phyloP scores from a whole-genome alignment of 768 basidiomycete genomes.

The Fibroporia radiculosa region DNA sequence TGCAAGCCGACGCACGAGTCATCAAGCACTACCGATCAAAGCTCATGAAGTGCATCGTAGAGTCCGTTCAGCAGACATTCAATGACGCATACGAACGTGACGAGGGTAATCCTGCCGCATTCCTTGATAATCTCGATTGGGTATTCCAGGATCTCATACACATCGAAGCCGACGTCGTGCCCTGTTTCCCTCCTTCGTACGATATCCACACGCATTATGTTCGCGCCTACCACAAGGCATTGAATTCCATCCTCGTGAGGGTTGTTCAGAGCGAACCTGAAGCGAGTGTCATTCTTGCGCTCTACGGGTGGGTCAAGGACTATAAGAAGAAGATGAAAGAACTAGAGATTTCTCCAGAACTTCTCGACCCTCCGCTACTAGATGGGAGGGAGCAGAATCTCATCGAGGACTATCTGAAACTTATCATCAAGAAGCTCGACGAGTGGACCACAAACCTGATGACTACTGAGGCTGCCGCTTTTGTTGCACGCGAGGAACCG shows the following conservation, averaged over 20 bases:
- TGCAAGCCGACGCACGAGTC: slow-evolving; percentile 86
- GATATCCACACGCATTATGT: slow-evolving; percentile 80
- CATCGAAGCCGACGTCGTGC: slow-evolving; percentile 84
- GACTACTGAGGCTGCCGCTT: slow-evolving; percentile 82
- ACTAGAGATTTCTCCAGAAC: slow-evolving; percentile 71
- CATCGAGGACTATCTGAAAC: slow-evolving; percentile 90
- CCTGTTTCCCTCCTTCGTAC: slow-evolving; percentile 89
- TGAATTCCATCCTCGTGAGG: slow-evolving; percentile 65
- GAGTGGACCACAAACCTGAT: slow-evolving; percentile 96
- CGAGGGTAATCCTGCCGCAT: slow-evolving; percentile 57
- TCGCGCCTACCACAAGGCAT: slow-evolving; percentile 82
- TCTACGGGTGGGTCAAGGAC: slow-evolving; percentile 94
- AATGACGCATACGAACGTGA: slow-evolving; percentile 56
- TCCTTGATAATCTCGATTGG: slow-evolving; percentile 78
- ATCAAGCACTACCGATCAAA: slow-evolving; percentile 96
- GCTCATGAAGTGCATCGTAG: slow-evolving; percentile 70
- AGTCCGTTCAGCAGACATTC: slow-evolving; percentile 69
- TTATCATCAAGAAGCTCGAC: slow-evolving; percentile 92
- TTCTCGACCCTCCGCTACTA: slow-evolving; percentile 83
- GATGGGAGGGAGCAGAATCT: slow-evolving; percentile 91
- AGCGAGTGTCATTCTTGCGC: slow-evolving; percentile 76
- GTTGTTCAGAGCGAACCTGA: slow-evolving; percentile 72
- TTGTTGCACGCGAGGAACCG: slow-evolving; percentile 72
- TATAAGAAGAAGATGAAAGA: slow-evolving; percentile 96
- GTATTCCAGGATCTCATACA: slow-evolving; percentile 92